These are phyloP conservation scores for Pisolithus marmoratus DNA, from an alignment of 768 basidiomycete species.

Conservation along the genomic window DNA sequence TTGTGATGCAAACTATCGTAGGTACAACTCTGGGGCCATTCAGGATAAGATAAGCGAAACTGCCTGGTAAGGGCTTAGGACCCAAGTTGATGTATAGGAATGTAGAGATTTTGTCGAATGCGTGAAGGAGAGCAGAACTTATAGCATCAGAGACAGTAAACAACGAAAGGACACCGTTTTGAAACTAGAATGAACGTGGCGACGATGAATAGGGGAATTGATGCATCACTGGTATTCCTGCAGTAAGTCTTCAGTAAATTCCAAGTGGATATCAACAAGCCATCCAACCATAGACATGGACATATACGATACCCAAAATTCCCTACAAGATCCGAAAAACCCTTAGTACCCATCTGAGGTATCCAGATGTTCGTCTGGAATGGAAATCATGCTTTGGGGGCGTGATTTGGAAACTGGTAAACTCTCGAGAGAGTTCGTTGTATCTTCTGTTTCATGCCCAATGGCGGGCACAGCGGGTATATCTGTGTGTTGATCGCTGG, in stretches of 20 bases:
- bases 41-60: constrained; percentile 1
- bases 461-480: neutral
- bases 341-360: constrained; percentile 48
- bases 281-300: constrained; percentile 18
- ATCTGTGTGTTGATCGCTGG: constrained; percentile 5
- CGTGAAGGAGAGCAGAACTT: neutral
- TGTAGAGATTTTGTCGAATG: neutral
- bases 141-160: constrained; percentile 15
- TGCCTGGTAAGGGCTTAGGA: neutral
- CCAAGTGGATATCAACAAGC: constrained; percentile 6
- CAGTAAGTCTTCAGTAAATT: neutral
- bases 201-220: constrained; percentile 14
- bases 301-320: constrained; percentile 17
- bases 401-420: constrained; percentile 31
- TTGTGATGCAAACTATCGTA: constrained; percentile 8
- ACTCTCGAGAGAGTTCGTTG: constrained; percentile 60
- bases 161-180: constrained; percentile 13
- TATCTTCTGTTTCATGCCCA: constrained; percentile 51
- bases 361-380: constrained; percentile 52
- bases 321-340: constrained; percentile 16
- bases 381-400: constrained; percentile 40
- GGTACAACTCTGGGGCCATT: neutral
- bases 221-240: constrained; percentile 11
- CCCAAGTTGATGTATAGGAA: neutral
- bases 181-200: constrained; percentile 29